These are phyloP conservation scores for Fusarium citri DNA, from an alignment of 2,329 filamentous ascomycete genomes.

Conservation along the genomic window DNA sequence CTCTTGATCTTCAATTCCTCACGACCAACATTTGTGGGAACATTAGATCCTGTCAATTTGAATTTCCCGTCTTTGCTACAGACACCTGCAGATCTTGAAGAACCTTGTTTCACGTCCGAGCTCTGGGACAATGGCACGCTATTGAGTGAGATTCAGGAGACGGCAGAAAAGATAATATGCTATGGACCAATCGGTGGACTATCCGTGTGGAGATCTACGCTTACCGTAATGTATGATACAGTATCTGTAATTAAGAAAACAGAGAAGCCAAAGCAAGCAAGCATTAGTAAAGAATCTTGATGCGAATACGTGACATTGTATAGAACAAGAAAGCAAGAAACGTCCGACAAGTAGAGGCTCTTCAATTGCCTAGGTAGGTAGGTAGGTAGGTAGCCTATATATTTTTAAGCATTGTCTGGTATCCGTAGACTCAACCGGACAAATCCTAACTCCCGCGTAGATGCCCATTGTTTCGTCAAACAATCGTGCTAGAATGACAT, in stretches of 20 bases:
- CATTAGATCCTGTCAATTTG: not conserved
- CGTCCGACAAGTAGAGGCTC: conserved; percentile 2
- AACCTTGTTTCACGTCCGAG: conserved; percentile 16
- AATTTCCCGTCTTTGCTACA: conserved; percentile 5
- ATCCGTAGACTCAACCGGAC: conserved; percentile 22
- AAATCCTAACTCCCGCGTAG: conserved; percentile 24
- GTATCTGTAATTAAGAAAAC: not conserved
- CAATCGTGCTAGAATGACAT: conserved; percentile 16
- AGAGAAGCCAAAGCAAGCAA: not conserved
- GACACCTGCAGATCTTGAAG: conserved; percentile 16
- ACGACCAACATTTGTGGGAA: not conserved
- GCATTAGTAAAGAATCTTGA: not conserved
- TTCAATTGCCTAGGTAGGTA: conserved; percentile 11
- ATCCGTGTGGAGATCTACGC: conserved; percentile 3
- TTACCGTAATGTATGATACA: not conserved
- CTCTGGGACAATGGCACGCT: conserved; percentile 21
- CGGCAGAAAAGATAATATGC: not conserved
- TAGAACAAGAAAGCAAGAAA: not conserved
- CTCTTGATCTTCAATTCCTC: not conserved
- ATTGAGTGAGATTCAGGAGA: conserved; percentile 21
- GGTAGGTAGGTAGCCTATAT: not conserved
- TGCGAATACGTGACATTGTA: not conserved
- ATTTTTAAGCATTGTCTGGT: conserved; percentile 22
- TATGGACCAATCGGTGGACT: not conserved
- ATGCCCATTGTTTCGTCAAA: conserved; percentile 4